Base-by-base conservation (phyloP, 1,284 basidiomycete species). In the Irpex lacteus region DNA sequence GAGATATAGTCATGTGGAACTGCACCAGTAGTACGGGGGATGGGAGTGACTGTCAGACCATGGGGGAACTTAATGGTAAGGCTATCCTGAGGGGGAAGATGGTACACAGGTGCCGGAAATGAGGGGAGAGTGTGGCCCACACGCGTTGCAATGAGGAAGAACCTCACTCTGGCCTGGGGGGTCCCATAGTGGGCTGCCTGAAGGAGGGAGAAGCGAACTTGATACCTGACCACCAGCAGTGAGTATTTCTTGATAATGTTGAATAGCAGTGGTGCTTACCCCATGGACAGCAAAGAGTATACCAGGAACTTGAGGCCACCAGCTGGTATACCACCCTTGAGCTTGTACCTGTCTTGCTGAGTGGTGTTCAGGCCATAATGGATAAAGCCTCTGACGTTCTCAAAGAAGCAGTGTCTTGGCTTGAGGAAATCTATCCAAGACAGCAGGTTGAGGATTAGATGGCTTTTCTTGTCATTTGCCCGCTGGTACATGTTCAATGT, bases 131-230 rank as follows among this genome's bases (percentile, higher is more conserved):
- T 80, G 57, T 76, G 64, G 0, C 82, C 83, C 4, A 78, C 73
- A 37, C 79, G 77, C 5, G 91, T 83, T 3, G 87, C 91, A 58
- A 91, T 73, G 2, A 91, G 75, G 73, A 93, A 89, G 73, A 93
- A 91, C 0, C 91, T 83, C 37, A 86, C 75, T 0, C 91, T 81
- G 2, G 78, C 73, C 73, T 93, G 91, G 1, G 91, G 91, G 1
- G 86, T 80, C 1, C 91, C 90, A 69, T 91, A 92, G 63, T 90
- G 84, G 0, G 79, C 89, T 6, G 89, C 89, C 74, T 93, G 87
- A 0, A 92, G 76, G 0, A 89, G 75, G 4, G 78, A 81, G 70
- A 83, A 87, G 0, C 85, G 81, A 5, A 89, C 78, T 71, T 92
- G 90, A 36, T 56, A 56, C 54, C 34, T 32, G 34, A 34, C 11